Evolutionary conservation across 805 yeast species (phyloP).

Genomic region (Hanseniaspora osmophila): DNA sequence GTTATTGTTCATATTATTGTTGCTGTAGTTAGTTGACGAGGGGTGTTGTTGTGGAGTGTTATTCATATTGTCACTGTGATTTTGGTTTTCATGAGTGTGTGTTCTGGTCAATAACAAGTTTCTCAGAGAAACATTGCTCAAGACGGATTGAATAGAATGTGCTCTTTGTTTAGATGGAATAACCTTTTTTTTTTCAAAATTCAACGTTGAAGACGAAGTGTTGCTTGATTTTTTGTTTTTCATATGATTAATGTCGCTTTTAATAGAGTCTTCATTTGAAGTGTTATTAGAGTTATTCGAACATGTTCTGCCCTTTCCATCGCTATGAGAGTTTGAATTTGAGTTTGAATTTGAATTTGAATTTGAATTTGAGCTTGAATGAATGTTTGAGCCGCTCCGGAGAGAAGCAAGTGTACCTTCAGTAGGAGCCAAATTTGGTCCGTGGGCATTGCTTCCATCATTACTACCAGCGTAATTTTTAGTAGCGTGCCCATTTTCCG

Average conservation of each 20-base stretch:
- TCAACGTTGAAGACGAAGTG: conserved; percentile 6
- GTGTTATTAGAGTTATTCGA: neutral
- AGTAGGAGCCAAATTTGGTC: too few species aligned
- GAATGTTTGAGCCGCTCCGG: too few species aligned
- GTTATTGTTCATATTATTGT: conserved; percentile 7
- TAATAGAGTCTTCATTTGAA: neutral
- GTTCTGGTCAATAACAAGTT: conserved; percentile 36
- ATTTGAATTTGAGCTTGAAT: too few species aligned
- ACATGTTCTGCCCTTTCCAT: too few species aligned
- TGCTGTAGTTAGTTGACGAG: conserved; percentile 2
- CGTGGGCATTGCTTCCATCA: too few species aligned
- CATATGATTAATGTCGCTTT: neutral
- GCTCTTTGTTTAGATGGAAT: conserved; percentile 28
- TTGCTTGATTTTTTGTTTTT: neutral
- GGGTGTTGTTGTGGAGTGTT: neutral
- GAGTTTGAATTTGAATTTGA: too few species aligned
- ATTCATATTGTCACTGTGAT: conserved; percentile 37
- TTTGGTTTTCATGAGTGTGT: conserved; percentile 23
- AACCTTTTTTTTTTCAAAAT: conserved; percentile 49
- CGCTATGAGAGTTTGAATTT: too few species aligned
- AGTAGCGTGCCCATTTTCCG: too few species aligned
- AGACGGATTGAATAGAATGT: conserved; percentile 28
- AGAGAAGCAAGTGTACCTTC: too few species aligned
- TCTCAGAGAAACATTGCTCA: conserved; percentile 47
- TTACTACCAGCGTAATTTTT: too few species aligned